phyloP scores from a whole-genome alignment of 2,329 filamentous ascomycete species.

The Alternaria arborescens region DNA sequence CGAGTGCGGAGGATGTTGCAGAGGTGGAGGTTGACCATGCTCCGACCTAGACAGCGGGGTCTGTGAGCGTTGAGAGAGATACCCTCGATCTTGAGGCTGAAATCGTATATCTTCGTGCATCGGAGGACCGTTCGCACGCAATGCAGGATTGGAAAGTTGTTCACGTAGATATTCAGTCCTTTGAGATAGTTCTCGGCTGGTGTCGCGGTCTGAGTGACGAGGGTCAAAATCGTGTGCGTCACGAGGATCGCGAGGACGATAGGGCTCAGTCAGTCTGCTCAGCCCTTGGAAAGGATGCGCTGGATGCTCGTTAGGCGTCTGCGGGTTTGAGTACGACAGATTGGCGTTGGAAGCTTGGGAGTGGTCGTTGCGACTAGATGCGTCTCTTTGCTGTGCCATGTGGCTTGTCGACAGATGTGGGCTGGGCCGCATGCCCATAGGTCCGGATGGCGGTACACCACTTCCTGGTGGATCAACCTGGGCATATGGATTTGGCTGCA shows the following conservation, averaged over 20 bases:
- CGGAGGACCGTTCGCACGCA: constrained; percentile 30
- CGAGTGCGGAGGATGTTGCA: constrained; percentile 46
- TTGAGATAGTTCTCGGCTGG: constrained; percentile 43
- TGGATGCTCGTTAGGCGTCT: constrained; percentile 43
- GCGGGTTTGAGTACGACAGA: constrained; percentile 45
- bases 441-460: constrained; percentile 37
- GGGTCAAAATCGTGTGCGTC: constrained; percentile 42
- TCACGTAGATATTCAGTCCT: constrained; percentile 42
- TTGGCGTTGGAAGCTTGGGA: constrained; percentile 42
- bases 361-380: constrained; percentile 44
- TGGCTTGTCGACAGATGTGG: constrained; percentile 46
- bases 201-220: constrained; percentile 45
- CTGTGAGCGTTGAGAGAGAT: constrained; percentile 43
- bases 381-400: constrained; percentile 39
- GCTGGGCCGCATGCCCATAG: constrained; percentile 49
- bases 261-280: constrained; percentile 36
- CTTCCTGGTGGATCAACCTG: constrained; percentile 47
- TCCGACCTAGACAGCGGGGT: constrained; percentile 45
- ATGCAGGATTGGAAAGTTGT: constrained; percentile 36
- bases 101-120: constrained; percentile 43
- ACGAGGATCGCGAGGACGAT: constrained; percentile 41
- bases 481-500: constrained; percentile 50
- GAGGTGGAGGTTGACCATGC: constrained; percentile 37
- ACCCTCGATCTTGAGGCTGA: constrained; percentile 40
- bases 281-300: constrained; percentile 34